Evolutionary conservation across 148 eudicot species (phyloP).

Genomic region (Agrostemma githago): DNA sequence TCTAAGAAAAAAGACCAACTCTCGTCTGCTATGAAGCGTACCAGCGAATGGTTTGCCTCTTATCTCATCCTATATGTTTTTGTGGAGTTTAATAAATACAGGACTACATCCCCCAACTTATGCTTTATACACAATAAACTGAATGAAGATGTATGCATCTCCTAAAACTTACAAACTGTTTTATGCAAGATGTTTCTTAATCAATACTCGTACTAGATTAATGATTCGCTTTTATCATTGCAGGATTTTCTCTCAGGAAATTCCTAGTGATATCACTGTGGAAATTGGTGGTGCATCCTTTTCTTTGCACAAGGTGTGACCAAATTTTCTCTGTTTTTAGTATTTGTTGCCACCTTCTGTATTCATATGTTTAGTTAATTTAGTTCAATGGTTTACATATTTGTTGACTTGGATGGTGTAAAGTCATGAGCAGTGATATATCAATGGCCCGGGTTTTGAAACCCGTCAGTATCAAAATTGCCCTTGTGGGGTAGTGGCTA

Average conservation of each 20-base stretch:
- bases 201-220: background rate
- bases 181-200: background rate
- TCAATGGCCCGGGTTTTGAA: too few species aligned
- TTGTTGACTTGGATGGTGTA: background rate
- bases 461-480: too few species aligned
- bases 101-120: background rate
- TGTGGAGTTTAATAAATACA: constrained; percentile 1
- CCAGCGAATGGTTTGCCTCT: constrained; percentile 72
- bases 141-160: constrained; percentile 12
- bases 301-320: constrained; percentile 88
- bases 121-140: background rate
- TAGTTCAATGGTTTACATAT: too few species aligned
- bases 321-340: constrained; percentile 10
- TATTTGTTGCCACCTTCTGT: background rate
- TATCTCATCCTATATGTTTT: constrained; percentile 17
- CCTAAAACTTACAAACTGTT: background rate
- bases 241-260: constrained; percentile 92
- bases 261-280: constrained; percentile 80
- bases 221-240: constrained; percentile 12
- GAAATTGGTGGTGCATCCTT: constrained; percentile 65
- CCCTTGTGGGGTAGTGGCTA: too few species aligned
- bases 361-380: background rate
- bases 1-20: constrained; percentile 58
- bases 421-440: too few species aligned
- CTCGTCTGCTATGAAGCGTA: constrained; percentile 83